Percentiles rank a stretch among this genome's conserved stretches.
These are phyloP conservation scores for Ophiobolus disseminans DNA, from an alignment of 2,329 filamentous ascomycete species.

Conservation along the genomic window DNA sequence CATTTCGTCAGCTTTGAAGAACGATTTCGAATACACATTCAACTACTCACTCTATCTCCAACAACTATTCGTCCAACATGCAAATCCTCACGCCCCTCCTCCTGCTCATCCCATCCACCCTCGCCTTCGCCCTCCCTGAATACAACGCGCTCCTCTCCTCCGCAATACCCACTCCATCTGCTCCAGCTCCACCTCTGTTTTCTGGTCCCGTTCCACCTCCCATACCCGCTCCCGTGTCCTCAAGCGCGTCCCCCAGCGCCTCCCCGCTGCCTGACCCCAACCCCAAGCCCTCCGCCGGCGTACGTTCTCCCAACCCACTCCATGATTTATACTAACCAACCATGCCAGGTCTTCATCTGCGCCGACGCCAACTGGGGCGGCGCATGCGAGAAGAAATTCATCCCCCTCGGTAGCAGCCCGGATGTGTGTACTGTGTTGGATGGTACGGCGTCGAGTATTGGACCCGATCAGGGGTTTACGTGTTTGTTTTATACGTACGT, in stretches of 20 bases:
- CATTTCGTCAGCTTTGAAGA: neutral
- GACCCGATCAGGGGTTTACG: slow-evolving; percentile 29
- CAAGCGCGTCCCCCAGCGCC: slow-evolving; percentile 3
- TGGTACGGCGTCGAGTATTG: slow-evolving; percentile 22
- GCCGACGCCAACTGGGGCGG: slow-evolving; percentile 30
- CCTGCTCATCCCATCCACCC: slow-evolving; percentile 4
- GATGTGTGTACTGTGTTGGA: slow-evolving; percentile 26
- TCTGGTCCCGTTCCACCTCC: neutral
- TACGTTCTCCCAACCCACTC: neutral
- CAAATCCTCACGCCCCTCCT: slow-evolving; percentile 11
- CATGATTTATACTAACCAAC: neutral
- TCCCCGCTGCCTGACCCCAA: neutral
- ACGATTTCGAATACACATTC: neutral
- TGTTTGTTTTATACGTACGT: slow-evolving; percentile 42
- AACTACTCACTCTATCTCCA: neutral
- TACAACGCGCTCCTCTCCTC: neutral
- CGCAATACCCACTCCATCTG: neutral
- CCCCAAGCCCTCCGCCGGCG: neutral
- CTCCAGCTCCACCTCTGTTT: neutral
- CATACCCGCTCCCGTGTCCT: slow-evolving; percentile 5
- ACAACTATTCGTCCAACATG: slow-evolving; percentile 9
- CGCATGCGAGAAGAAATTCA: slow-evolving; percentile 18
- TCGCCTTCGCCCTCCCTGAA: neutral
- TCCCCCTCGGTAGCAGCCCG: slow-evolving; percentile 20
- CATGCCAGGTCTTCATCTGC: slow-evolving; percentile 35